Evolutionary conservation across 2,329 filamentous ascomycete species (phyloP), one percentile per base, ranked within the genome.

Genomic region (Sphaerulina musiva): DNA sequence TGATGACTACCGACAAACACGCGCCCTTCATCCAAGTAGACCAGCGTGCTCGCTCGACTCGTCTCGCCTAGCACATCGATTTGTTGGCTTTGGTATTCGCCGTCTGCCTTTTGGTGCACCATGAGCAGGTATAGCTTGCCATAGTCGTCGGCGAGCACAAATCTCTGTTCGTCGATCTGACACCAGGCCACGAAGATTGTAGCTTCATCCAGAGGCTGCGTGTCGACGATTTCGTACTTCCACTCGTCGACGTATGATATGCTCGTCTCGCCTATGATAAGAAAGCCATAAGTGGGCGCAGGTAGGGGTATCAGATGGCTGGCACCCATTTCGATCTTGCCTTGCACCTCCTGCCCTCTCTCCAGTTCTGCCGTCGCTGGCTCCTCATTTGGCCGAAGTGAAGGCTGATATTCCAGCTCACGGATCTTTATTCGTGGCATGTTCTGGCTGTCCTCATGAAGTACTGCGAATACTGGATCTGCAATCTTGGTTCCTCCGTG

Each of bases 101-200:
- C 80, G 3, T 81, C 77, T 8, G 78, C 74, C 46, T 79, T 77
- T 2, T 89, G 78, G 11, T 86, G 71, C 10, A 98, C 81, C 68
- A 89, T 89, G 38, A 98, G 74, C n/a, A 96, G 75, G 66, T 92
- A 90, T 23, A 98, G 71, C 47, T 80, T 81, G 12, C 93, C 92
- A 66, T 93, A 96, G 63, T 96, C 90, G 68, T 98, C 93, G 1
- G 87, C 90, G 2, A 98, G 74, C n/a, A 96, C 77, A 74, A 90
- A 97, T 64, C 86, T 80, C 39, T 86, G 84, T 23, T 83, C 82
- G 64, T 97, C 88, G 48, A 93, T 84, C 64, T 85, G 82, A 58
- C 87, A 87, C 91, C 92, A 98, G 2, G 89, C 84, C n/a, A 93
- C 86, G 63, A 95, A 97, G 36, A 95, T 85, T 2, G 86, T 89